Evolutionary conservation across 2,329 filamentous ascomycete genomes (phyloP), one percentile per base, ranked within the genome.

Genomic region (Geosmithia putterillii): DNA sequence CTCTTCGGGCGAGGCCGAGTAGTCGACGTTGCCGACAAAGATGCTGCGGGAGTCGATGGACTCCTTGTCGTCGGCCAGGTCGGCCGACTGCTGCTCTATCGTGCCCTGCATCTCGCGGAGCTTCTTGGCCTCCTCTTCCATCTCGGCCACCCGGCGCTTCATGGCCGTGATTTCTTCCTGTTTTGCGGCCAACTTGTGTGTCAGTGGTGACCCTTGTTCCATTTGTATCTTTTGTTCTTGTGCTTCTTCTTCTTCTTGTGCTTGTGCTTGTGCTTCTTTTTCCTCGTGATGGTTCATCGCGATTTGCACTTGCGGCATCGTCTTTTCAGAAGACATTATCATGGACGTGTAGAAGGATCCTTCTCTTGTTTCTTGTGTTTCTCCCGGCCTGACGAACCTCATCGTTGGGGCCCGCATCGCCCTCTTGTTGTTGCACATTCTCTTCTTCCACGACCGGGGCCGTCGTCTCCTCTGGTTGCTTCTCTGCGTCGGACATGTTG

Each of bases 11-110:
- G 88, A 94, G 19, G 90, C 89, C 48, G 86, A 89, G 64, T 98
- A 98, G 66, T 98, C 92, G 51, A 98, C 92, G 55, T 98, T 98
- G 52, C 92, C 92, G 38, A 98, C 92, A 61, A 98, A 98, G 64
- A 98, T 88, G 66, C 88, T 95, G 56, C 92, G 82, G 52, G 82
- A 82, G 65, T 98, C 92, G 46, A 98, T 81, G 52, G 95, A 94
- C 62, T 95, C 89, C 65, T 94, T 94, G 68, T 89, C 88, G 60
- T 96, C 92, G 51, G 83, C 79, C 48, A 92, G 73, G 53, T 86
- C 86, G 50, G 87, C 81, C 49, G 79, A 81, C 56, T 92, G 84
- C 59, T 89, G 81, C 61, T 96, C 90, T 48, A 96, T 74, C 43
- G 74, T 81, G 44, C 81, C 81, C 61, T 92, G 86, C 85, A 92